phyloP scores from a whole-genome alignment of 2,329 filamentous ascomycete genomes.

The Chaetomiaceae sp. region DNA sequence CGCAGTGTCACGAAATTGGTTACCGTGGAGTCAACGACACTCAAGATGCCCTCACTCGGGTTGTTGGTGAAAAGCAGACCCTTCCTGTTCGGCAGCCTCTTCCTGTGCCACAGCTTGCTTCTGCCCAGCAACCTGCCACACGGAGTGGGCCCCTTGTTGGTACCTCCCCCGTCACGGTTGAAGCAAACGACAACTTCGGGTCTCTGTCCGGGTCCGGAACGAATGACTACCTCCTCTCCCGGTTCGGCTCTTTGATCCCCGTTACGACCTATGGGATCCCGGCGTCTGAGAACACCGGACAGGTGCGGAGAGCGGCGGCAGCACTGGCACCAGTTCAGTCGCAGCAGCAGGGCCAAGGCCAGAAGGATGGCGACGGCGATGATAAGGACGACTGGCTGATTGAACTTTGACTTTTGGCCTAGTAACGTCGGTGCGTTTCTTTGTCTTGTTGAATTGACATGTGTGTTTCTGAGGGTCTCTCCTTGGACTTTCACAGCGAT shows the following conservation, averaged over 20 bases:
- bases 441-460: neutral
- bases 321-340: neutral
- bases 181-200: neutral
- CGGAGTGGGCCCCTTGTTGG: neutral
- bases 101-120: no score
- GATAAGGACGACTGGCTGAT: conserved; percentile 10
- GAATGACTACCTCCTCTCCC: neutral
- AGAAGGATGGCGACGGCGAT: neutral
- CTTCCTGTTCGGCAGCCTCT: no score
- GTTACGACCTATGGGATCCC: no score
- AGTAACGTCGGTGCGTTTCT: neutral
- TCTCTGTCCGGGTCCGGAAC: neutral
- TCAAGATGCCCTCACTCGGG: no score
- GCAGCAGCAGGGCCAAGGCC: neutral
- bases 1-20: no score
- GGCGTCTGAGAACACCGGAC: no score
- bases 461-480: no score
- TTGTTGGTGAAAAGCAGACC: no score
- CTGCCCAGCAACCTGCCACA: neutral
- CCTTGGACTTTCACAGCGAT: no score
- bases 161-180: neutral
- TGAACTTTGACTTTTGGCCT: conserved; percentile 1
- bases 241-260: neutral
- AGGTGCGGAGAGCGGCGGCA: no score
- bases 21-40: no score